These are phyloP conservation scores for Leccinum sublutescens DNA, from an alignment of 768 basidiomycete species.

Conservation along the genomic window DNA sequence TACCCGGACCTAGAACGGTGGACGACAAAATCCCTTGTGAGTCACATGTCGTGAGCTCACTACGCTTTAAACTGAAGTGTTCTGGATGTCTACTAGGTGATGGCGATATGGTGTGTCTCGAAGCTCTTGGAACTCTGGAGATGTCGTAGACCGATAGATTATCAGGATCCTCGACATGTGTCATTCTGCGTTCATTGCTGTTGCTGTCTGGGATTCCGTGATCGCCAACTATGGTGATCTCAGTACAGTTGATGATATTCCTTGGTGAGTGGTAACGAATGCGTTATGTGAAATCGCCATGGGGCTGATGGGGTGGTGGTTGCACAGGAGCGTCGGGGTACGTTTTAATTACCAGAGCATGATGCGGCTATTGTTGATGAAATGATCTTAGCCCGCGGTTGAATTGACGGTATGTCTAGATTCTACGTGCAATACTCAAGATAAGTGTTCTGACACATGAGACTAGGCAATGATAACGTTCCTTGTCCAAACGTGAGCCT, in stretches of 20 bases:
- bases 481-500: constrained; percentile 19
- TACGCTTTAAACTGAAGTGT: not conserved
- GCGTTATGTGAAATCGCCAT: not conserved
- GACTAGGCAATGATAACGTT: constrained; percentile 27
- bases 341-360: not conserved
- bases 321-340: constrained; percentile 26
- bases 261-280: constrained; percentile 17
- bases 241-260: constrained; percentile 7
- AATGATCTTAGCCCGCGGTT: constrained; percentile 13
- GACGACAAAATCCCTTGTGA: constrained; percentile 20
- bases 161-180: constrained; percentile 24
- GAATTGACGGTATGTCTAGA: constrained; percentile 18
- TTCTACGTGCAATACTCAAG: not conserved
- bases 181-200: constrained; percentile 23
- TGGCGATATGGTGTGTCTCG: constrained; percentile 19
- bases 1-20: constrained; percentile 13
- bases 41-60: not conserved
- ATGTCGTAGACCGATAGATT: not conserved
- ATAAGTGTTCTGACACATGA: not conserved
- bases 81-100: constrained; percentile 16
- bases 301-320: not conserved
- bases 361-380: not conserved
- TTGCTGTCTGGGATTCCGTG: constrained; percentile 27
- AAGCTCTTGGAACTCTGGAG: not conserved
- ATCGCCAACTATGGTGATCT: constrained; percentile 20